These are phyloP conservation scores for Mycena capillaripes DNA, from an alignment of 768 basidiomycete species.

Conservation along the genomic window DNA sequence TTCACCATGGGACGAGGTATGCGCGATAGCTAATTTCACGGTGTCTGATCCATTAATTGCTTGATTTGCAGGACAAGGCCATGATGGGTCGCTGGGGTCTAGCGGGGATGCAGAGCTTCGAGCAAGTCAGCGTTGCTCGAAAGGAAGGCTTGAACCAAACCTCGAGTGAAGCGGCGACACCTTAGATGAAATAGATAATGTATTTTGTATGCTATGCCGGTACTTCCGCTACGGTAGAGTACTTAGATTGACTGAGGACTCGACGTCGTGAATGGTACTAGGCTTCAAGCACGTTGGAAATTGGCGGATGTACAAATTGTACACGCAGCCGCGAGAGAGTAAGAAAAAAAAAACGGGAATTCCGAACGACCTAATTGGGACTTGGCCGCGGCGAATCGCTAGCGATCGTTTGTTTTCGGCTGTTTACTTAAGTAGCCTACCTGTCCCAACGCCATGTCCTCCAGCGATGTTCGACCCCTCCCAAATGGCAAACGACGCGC, in stretches of 20 bases:
- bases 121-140: conserved; percentile 71
- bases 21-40: conserved; percentile 25
- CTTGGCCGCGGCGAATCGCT: not conserved
- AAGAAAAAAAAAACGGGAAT: too few species aligned
- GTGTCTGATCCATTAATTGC: conserved; percentile 9
- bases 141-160: conserved; percentile 59
- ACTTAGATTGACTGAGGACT: too few species aligned
- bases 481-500: conserved; percentile 30
- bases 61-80: conserved; percentile 77
- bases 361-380: too few species aligned
- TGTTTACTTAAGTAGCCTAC: not conserved
- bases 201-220: not conserved
- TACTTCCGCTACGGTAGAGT: too few species aligned
- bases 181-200: conserved; percentile 20
- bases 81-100: conserved; percentile 97
- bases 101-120: conserved; percentile 92
- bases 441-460: conserved; percentile 17
- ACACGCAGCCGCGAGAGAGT: too few species aligned
- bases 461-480: conserved; percentile 14
- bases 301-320: too few species aligned
- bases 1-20: conserved; percentile 96
- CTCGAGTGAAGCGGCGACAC: conserved; percentile 1
- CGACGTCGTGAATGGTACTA: too few species aligned
- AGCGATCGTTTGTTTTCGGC: not conserved
- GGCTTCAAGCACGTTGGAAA: too few species aligned